Percentiles rank a stretch among this genome's conserved stretches.
phyloP scores from a whole-genome alignment of 2,329 filamentous ascomycete genomes.

The Fonsecaea pugnacius region DNA sequence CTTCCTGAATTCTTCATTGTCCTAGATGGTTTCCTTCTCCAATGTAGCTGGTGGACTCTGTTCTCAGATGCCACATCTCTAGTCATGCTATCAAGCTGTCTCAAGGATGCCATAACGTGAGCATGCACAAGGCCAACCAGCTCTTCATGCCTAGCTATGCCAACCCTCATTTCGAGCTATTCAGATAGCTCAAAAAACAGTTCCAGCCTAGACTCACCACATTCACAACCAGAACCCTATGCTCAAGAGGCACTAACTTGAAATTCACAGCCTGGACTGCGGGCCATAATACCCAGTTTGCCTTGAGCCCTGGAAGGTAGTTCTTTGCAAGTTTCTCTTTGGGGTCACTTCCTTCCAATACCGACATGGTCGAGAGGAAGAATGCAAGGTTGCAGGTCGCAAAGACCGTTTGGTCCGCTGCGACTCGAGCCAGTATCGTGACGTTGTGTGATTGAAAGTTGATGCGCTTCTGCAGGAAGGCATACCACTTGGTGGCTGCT shows the following conservation, averaged over 20 bases:
- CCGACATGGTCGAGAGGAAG: slow-evolving; percentile 84
- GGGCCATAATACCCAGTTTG: slow-evolving; percentile 90
- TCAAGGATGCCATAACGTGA: not conserved
- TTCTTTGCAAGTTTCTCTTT: slow-evolving; percentile 72
- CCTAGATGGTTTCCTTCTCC: not conserved
- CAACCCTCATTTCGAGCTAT: slow-evolving; percentile 45
- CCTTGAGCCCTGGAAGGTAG: slow-evolving; percentile 72
- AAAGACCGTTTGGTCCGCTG: slow-evolving; percentile 79
- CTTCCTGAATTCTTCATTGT: not conserved
- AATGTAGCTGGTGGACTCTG: not conserved
- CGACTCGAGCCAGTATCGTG: slow-evolving; percentile 78
- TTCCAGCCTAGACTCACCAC: slow-evolving; percentile 71
- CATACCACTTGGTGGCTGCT: slow-evolving; percentile 84
- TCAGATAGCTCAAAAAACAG: slow-evolving; percentile 62
- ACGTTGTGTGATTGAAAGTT: slow-evolving; percentile 66
- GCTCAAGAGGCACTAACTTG: slow-evolving; percentile 79
- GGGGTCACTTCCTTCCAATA: slow-evolving; percentile 71
- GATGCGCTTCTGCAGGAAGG: slow-evolving; percentile 73
- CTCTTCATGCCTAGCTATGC: not conserved
- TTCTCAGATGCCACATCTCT: not conserved
- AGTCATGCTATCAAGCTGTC: not conserved
- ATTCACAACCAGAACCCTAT: slow-evolving; percentile 85
- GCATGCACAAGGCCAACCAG: not conserved
- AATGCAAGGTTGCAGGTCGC: slow-evolving; percentile 79
- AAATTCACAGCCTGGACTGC: slow-evolving; percentile 85